These are phyloP conservation scores for Zygoascus ofunaensis DNA, from an alignment of 805 yeast genomes.

Conservation along the genomic window DNA sequence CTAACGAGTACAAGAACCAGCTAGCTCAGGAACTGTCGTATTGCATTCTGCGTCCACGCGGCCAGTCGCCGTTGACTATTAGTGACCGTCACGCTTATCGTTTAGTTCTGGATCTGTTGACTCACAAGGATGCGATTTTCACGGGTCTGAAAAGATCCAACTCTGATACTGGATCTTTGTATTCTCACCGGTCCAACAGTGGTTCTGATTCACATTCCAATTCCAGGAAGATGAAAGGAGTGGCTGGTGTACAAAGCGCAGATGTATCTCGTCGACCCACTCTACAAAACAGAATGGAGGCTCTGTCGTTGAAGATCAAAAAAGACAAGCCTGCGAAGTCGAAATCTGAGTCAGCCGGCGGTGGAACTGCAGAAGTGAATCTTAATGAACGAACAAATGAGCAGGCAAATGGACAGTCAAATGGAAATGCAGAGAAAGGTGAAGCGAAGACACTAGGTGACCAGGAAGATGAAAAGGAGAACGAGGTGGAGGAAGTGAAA, in stretches of 20 bases:
- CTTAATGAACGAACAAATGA: no score
- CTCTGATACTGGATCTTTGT: conserved; percentile 10
- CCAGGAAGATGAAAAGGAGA: no score
- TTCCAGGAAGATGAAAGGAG: neutral
- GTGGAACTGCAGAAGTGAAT: no score
- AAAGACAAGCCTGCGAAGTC: conserved; percentile 1
- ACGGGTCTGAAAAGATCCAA: conserved; percentile 42
- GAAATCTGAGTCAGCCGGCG: no score
- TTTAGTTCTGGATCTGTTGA: conserved; percentile 54
- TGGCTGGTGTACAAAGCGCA: neutral
- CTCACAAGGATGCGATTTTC: conserved; percentile 53
- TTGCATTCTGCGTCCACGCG: conserved; percentile 48
- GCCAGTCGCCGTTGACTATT: conserved; percentile 37
- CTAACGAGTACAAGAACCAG: conserved; percentile 24
- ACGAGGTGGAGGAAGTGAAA: no score
- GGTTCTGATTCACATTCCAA: neutral
- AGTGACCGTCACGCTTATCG: conserved; percentile 51
- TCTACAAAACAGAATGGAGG: conserved; percentile 18
- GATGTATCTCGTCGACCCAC: conserved; percentile 9
- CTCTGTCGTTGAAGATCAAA: conserved; percentile 16
- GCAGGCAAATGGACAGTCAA: no score
- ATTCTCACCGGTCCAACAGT: neutral
- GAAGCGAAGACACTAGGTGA: no score
- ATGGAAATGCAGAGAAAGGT: no score
- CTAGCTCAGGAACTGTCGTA: conserved; percentile 60